Conservation (phyloP, 31 red algal genomes). For the Endocladia muricata region DNA sequence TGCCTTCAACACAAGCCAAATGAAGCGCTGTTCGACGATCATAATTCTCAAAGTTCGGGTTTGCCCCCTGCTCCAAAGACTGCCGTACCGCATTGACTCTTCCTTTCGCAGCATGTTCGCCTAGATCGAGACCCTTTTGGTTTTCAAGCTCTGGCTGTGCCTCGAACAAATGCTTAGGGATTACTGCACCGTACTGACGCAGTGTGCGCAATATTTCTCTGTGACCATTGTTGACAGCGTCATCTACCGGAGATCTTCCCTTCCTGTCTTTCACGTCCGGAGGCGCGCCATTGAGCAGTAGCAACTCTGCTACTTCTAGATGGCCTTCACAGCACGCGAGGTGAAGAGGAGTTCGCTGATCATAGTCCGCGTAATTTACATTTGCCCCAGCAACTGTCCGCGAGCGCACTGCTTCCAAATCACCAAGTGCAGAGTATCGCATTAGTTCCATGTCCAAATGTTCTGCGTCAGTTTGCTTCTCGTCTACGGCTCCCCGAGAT, state of each 20-base stretch:
- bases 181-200: slow-evolving; percentile 57
- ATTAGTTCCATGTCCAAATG: slow-evolving; percentile 57
- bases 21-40: slow-evolving; percentile 92
- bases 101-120: slow-evolving; percentile 32
- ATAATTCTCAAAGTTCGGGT: slow-evolving; percentile 61
- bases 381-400: slow-evolving; percentile 48
- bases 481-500: slow-evolving; percentile 36
- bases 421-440: slow-evolving; percentile 56
- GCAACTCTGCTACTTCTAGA: slow-evolving; percentile 67
- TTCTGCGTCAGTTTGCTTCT: not conserved
- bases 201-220: slow-evolving; percentile 45
- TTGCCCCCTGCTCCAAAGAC: slow-evolving; percentile 42
- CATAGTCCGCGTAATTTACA: slow-evolving; percentile 78
- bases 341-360: slow-evolving; percentile 87
- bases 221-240: slow-evolving; percentile 90
- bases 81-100: slow-evolving; percentile 26
- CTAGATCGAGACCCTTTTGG: slow-evolving; percentile 45
- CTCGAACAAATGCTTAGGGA: slow-evolving; percentile 60
- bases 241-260: slow-evolving; percentile 88
- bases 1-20: slow-evolving; percentile 79
- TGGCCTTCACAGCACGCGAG: slow-evolving; percentile 88
- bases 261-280: slow-evolving; percentile 67
- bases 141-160: slow-evolving; percentile 57
- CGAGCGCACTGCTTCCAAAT: slow-evolving; percentile 54
- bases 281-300: slow-evolving; percentile 77